Evolutionary conservation across 1,139 yeast genomes (phyloP).

Genomic region (Lodderomyces oxycetoniae): DNA sequence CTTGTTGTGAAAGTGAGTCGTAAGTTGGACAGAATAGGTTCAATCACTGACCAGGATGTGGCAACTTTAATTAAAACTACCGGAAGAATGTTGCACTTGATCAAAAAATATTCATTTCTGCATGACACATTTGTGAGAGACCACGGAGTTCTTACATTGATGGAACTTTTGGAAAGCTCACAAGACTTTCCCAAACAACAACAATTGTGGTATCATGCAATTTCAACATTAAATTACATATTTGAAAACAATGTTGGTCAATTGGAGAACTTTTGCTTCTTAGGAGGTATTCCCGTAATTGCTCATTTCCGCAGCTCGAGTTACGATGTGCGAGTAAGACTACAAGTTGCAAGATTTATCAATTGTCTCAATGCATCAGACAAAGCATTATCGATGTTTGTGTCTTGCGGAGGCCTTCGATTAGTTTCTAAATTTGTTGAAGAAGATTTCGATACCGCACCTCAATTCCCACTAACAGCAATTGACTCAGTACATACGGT

Average conservation of each 20-base stretch:
- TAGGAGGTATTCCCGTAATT: conserved; percentile 56
- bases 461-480: conserved; percentile 44
- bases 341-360: conserved; percentile 44
- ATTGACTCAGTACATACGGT: conserved; percentile 44
- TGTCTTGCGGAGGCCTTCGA: conserved; percentile 54
- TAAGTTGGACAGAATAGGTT: conserved; percentile 29
- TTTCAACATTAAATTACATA: conserved; percentile 39
- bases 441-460: conserved; percentile 47
- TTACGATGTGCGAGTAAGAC: conserved; percentile 33
- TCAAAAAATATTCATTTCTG: conserved; percentile 40
- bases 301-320: conserved; percentile 39
- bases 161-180: conserved; percentile 44
- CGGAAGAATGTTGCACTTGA: conserved; percentile 39
- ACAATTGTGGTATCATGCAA: conserved; percentile 37
- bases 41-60: conserved; percentile 30
- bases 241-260: conserved; percentile 33
- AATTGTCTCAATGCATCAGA: conserved; percentile 34
- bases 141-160: conserved; percentile 46
- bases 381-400: conserved; percentile 44
- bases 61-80: conserved; percentile 33
- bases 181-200: conserved; percentile 30
- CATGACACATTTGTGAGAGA: conserved; percentile 42
- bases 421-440: conserved; percentile 49
- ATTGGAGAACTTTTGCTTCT: conserved; percentile 48
- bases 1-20: conserved; percentile 31